phyloP scores from a whole-genome alignment of 495 filamentous ascomycete genomes.

The Trypethelium eluteriae region DNA sequence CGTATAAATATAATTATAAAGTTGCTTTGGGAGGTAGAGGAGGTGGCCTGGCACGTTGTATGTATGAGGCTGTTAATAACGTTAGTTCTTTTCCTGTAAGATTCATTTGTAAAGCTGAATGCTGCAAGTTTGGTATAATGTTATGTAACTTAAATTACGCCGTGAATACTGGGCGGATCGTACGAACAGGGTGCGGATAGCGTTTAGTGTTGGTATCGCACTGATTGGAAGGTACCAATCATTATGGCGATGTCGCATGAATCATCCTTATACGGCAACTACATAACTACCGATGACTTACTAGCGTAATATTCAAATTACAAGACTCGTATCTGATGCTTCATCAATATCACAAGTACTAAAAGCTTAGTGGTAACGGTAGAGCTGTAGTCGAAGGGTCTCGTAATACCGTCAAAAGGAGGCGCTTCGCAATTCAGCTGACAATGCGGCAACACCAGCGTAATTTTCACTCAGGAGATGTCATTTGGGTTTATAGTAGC shows the following conservation, averaged over 20 bases:
- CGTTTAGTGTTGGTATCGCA: too few relatives aligned
- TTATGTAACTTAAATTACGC: neutral
- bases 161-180: neutral
- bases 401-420: neutral
- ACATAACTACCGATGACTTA: neutral
- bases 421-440: neutral
- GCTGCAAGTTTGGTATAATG: neutral
- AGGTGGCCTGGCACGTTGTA: neutral
- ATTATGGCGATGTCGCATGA: neutral
- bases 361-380: conserved; percentile 1
- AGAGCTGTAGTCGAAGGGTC: neutral
- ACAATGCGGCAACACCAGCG: neutral
- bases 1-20: neutral
- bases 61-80: too few relatives aligned
- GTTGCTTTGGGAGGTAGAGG: neutral
- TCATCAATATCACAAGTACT: neutral
- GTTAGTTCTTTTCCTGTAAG: neutral
- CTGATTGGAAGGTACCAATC: conserved; percentile 1
- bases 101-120: conserved; percentile 1
- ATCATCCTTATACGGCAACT: neutral
- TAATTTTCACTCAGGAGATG: neutral
- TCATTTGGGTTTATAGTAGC: neutral
- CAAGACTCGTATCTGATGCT: neutral
- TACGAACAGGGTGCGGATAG: neutral
- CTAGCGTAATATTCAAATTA: neutral